These are phyloP conservation scores for Pseudonitzschia multiseries DNA, from an alignment of 108 stramenopile genomes.

Conservation along the genomic window DNA sequence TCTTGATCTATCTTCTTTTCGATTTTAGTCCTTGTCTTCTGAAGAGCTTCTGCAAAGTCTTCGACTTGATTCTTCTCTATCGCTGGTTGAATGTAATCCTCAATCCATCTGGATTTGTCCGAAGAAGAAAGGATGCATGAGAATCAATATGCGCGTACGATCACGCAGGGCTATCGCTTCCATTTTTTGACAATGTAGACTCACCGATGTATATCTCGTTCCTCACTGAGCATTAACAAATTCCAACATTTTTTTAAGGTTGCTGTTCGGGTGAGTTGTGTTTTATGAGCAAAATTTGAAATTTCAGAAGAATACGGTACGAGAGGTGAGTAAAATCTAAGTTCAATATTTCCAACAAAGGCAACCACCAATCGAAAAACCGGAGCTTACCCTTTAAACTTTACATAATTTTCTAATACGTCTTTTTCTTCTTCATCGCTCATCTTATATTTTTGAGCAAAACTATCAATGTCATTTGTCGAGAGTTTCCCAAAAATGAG, in stretches of 20 bases:
- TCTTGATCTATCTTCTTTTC: conserved; percentile 34
- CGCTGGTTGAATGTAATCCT: conserved; percentile 81
- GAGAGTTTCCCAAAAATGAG: conserved; percentile 70
- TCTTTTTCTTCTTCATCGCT: conserved; percentile 80
- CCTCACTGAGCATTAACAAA: conserved; percentile 77
- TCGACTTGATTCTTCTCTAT: conserved; percentile 52
- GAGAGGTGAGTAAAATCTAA: neutral
- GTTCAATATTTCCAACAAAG: neutral
- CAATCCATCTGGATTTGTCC: conserved; percentile 45
- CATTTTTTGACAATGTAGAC: neutral
- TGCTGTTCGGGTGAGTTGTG: conserved; percentile 14
- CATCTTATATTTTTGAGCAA: conserved; percentile 83
- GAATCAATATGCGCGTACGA: neutral
- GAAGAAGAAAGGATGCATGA: neutral
- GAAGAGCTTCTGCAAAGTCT: conserved; percentile 44
- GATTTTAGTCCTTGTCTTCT: conserved; percentile 47
- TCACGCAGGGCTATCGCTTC: neutral
- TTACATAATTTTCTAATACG: conserved; percentile 68
- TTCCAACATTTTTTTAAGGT: conserved; percentile 72
- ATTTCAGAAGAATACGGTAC: too few relatives aligned
- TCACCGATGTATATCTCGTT: conserved; percentile 52
- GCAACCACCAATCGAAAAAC: neutral
- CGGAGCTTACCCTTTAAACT: conserved; percentile 45
- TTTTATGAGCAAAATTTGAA: neutral
- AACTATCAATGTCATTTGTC: conserved; percentile 66